These are phyloP conservation scores for Graphiopsis chlorocephala DNA, from an alignment of 2,329 filamentous ascomycete species.

Conservation along the genomic window DNA sequence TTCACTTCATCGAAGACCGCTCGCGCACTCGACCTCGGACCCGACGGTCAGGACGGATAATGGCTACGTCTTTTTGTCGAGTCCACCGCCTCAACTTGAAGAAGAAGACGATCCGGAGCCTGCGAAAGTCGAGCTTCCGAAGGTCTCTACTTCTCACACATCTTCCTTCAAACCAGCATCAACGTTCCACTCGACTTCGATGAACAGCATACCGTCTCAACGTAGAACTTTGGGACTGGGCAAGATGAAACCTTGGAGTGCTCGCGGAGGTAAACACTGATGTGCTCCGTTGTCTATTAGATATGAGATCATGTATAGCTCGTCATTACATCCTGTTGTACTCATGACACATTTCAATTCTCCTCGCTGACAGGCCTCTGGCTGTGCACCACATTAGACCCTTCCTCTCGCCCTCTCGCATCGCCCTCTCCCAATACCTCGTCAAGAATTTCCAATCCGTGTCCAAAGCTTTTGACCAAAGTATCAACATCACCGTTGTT, in stretches of 20 bases:
- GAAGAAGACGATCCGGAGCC: slow-evolving; percentile 11
- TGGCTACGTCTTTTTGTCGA: slow-evolving; percentile 50
- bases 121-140: slow-evolving; percentile 22
- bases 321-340: background rate
- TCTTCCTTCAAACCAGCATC: slow-evolving; percentile 35
- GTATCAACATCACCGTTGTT: slow-evolving; percentile 37
- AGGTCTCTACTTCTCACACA: slow-evolving; percentile 7
- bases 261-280: slow-evolving; percentile 18
- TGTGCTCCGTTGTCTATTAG: background rate
- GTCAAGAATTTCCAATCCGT: slow-evolving; percentile 34
- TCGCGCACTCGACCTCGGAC: slow-evolving; percentile 18
- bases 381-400: background rate
- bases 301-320: background rate
- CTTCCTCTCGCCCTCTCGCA: slow-evolving; percentile 42
- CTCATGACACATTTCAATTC: background rate
- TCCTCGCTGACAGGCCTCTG: slow-evolving; percentile 5
- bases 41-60: slow-evolving; percentile 31
- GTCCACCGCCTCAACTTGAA: slow-evolving; percentile 35
- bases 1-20: slow-evolving; percentile 31
- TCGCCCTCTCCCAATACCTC: slow-evolving; percentile 43
- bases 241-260: slow-evolving; percentile 51
- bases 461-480: slow-evolving; percentile 37
- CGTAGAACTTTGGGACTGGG: slow-evolving; percentile 52
- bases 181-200: slow-evolving; percentile 45
- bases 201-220: slow-evolving; percentile 33